Conservation (phyloP, 169 alveolate genomes). For the Pseudocohnilembus persalinus region DNA sequence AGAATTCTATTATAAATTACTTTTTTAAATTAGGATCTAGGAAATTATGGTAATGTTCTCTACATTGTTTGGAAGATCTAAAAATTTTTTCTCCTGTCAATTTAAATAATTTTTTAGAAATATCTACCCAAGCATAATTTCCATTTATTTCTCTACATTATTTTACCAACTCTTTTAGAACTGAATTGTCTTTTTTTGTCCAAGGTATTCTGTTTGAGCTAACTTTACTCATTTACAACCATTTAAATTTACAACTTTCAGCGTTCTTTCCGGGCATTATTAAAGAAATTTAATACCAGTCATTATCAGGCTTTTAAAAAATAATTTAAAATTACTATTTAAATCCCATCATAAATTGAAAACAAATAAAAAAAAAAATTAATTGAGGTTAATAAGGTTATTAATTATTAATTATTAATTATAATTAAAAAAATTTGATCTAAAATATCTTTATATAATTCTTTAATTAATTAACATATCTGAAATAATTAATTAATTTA, state of each 20-base stretch:
- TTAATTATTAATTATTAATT: too few relatives aligned
- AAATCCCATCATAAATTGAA: too few relatives aligned
- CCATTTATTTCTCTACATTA: not conserved
- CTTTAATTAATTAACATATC: too few relatives aligned
- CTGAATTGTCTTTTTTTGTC: conserved; percentile 20
- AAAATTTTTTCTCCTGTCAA: conserved; percentile 1
- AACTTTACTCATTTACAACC: conserved; percentile 25
- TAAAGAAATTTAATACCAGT: conserved; percentile 12
- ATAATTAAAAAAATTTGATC: not conserved
- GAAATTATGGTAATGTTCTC: conserved; percentile 22
- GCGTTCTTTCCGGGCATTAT: conserved; percentile 12
- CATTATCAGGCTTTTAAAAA: conserved; percentile 18
- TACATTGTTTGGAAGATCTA: conserved; percentile 19
- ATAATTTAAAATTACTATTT: too few relatives aligned
- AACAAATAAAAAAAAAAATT: too few relatives aligned
- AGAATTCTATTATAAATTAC: not conserved
- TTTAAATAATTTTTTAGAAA: conserved; percentile 1
- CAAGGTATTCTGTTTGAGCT: conserved; percentile 15
- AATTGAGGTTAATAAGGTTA: too few relatives aligned
- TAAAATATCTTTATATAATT: too few relatives aligned
- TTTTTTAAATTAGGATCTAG: conserved; percentile 15
- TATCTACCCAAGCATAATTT: conserved; percentile 12
- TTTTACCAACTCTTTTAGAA: not conserved
- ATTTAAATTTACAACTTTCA: conserved; percentile 23
- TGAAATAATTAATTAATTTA: too few relatives aligned